Evolutionary conservation across 176 grass and related monocot genomes (phyloP), one percentile per base, ranked within the genome.

Genomic region (Elaeis guineensis): DNA sequence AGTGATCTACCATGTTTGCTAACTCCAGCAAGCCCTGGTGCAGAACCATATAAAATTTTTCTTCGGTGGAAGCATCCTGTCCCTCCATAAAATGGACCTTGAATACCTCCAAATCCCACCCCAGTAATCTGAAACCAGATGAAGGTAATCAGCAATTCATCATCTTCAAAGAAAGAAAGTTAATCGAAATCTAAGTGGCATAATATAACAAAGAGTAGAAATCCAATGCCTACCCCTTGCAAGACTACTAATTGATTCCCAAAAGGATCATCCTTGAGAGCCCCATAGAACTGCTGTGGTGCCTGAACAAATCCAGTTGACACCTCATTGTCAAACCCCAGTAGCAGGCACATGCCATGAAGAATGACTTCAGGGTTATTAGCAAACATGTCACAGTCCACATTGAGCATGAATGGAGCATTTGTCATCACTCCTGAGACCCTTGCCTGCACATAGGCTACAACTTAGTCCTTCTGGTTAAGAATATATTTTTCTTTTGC

Each of bases 351-450:
- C 85, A 78, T 73, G 2, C 54, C 85, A 48, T 88, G 79, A 3
- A 65, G 67, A 0, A 59, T 19, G 14, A 66, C 72, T 50, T 66
- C 49, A 0, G 80, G 72, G 19, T 88, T 77, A 58, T 79, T 88
- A 0, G 55, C 72, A 17, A 83, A 88, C 85, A 88, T 88, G 76
- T 88, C 80, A 64, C 85, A 88, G 5, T 88, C 85, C 63, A 88
- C 76, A 6, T 88, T 88, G 9, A 88, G 63, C 76, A 80, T 79
- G 68, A 88, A 25, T 0, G 80, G 80, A 0, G 79, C 72, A 25
- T 88, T 88, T 3, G 68, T 88, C 72, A 83, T 52, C 59, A 88
- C 64, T 0, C 21, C 75, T 0, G 85, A 88, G 30, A 77, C 85
- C 67, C 85, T 79, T 17, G 79, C 72, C 85, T 88, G 64, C 51